Evolutionary conservation across 148 eudicot genomes (phyloP).

Genomic region (Gaultheria prostrata): DNA sequence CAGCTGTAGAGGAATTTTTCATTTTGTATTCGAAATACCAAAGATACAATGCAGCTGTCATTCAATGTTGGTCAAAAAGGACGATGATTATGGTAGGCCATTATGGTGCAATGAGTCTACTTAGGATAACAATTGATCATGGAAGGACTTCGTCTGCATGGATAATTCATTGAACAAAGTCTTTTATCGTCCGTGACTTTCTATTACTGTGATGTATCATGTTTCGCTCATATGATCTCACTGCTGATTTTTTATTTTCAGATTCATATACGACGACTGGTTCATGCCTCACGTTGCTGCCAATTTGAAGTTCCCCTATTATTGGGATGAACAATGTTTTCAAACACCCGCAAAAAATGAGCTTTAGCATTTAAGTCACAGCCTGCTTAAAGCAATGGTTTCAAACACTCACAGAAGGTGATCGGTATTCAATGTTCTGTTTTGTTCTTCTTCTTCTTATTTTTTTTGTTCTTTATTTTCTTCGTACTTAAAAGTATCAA

Average conservation of each 20-base stretch:
- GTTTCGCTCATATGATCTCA: neutral
- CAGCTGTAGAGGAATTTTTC: neutral
- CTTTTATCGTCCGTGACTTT: neutral
- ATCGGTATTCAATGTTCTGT: neutral
- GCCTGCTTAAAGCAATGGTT: neutral
- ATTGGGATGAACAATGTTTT: constrained; percentile 78
- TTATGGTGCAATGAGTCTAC: neutral
- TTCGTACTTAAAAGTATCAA: too few relatives aligned
- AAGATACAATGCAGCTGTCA: neutral
- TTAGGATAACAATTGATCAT: neutral
- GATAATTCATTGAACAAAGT: neutral
- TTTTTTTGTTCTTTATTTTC: too few relatives aligned
- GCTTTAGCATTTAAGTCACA: constrained; percentile 41
- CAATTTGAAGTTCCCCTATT: constrained; percentile 63
- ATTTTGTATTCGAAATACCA: neutral
- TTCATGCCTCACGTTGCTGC: constrained; percentile 86
- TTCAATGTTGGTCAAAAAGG: neutral
- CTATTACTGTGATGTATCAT: neutral
- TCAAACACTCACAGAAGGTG: neutral
- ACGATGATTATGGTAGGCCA: neutral
- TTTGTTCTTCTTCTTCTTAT: too few relatives aligned
- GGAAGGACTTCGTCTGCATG: neutral
- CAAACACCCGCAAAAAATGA: constrained; percentile 59
- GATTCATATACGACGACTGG: constrained; percentile 88
- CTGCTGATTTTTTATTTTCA: constrained; percentile 24